Base-by-base conservation (phyloP, 805 yeast genomes). In the Kodamaea nitidulidarum region DNA sequence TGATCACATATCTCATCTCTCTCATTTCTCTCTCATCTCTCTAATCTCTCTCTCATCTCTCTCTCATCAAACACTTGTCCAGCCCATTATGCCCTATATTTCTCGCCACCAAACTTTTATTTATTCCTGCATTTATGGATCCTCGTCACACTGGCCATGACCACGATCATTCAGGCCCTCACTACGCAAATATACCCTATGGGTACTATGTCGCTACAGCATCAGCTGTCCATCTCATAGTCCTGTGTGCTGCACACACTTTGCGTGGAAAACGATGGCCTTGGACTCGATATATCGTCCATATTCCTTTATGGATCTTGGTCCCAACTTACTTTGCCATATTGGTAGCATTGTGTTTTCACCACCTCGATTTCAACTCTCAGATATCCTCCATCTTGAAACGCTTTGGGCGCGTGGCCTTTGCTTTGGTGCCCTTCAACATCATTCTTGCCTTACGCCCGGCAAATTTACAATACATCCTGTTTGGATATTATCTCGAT, bases 321-420 rank as follows among this genome's bases (percentile, higher is more conserved):
- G 60, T 73, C 0, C 33, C 54, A 0, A 15, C 57, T 1, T 75
- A 76, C 71, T 20, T 49, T 2, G 33, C 55, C 7, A 31, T 70
- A 2, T 35, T 70, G 1, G 17, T 58, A 11, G 48, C 54, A 0
- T 40, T 74, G 2, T 32, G 58, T 51, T 32, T 61, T 56, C 39
- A 63, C 56, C 58, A 71, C 53, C 45, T 67, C 51, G 37, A 59
- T 22, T 38, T 38, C 14, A 29, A 38, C 25, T 21, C 36, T 9
- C 41, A 62, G 17, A 55, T 65, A 40, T 53, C 52, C 26, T 66
- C 59, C 4, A 64, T 65, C 48, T 73, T 61, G 22, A 83, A 81
- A 51, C 62, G 91, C 35, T 48, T 73, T 24, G 95, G 90, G 2
- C 64, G 91, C 38, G 44, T 84, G 7, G 63, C 81, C 1, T 81